Evolutionary conservation across 2,329 filamentous ascomycete species (phyloP).

Genomic region (Akanthomyces lecanii): DNA sequence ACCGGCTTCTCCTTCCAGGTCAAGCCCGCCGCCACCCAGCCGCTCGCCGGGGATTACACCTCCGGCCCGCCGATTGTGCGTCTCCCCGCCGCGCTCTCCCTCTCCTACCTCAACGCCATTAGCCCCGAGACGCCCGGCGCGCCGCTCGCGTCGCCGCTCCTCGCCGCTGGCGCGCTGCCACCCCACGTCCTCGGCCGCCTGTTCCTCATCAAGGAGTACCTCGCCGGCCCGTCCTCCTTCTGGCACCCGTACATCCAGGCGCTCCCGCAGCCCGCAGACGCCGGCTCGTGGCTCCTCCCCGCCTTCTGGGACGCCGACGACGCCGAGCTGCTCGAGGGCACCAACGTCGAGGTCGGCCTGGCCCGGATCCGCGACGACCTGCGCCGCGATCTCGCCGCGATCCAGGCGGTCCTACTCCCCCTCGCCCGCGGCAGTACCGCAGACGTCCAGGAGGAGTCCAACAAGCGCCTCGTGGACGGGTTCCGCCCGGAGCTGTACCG

Average conservation of each 20-base stretch:
- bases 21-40: conserved; percentile 25
- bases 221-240: conserved; percentile 53
- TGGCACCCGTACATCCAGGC: conserved; percentile 66
- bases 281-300: neutral
- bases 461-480: conserved; percentile 27
- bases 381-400: conserved; percentile 42
- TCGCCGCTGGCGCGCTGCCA: conserved; percentile 46
- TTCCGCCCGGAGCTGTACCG: conserved; percentile 52
- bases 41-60: conserved; percentile 20
- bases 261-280: conserved; percentile 57
- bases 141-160: conserved; percentile 67
- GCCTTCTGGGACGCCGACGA: conserved; percentile 59
- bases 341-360: conserved; percentile 48
- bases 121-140: conserved; percentile 47
- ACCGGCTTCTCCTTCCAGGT: conserved; percentile 55
- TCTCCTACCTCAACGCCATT: conserved; percentile 57
- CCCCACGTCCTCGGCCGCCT: conserved; percentile 62
- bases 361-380: conserved; percentile 44
- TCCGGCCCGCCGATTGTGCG: conserved; percentile 44
- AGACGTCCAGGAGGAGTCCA: conserved; percentile 19
- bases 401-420: conserved; percentile 33
- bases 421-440: neutral
- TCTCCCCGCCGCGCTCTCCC: conserved; percentile 48
- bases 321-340: conserved; percentile 51
- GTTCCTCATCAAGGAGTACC: conserved; percentile 64